These are phyloP conservation scores for Magnolia officinalis DNA, from an alignment of 164 flowering plant genomes.

Conservation along the genomic window DNA sequence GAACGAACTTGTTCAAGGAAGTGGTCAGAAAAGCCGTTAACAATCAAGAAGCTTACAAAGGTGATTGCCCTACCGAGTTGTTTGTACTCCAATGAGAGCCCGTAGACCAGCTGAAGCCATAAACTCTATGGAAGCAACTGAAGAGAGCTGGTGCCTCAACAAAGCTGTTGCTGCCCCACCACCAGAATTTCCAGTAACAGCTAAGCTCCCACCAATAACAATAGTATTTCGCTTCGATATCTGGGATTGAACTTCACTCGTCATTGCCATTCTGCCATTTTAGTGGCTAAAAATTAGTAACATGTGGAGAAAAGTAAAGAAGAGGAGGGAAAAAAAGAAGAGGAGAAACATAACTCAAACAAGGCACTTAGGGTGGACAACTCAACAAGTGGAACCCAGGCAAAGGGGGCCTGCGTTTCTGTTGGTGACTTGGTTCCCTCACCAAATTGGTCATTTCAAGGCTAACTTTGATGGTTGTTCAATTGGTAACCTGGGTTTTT, in stretches of 20 bases:
- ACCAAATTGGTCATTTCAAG: no score
- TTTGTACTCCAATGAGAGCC: slow-evolving; percentile 65
- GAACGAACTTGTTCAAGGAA: neutral
- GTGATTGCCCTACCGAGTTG: slow-evolving; percentile 56
- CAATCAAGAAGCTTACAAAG: slow-evolving; percentile 12
- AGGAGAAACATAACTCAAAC: neutral
- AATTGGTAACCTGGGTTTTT: no score
- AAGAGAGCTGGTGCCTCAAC: slow-evolving; percentile 67
- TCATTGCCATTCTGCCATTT: slow-evolving; percentile 74
- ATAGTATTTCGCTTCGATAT: slow-evolving; percentile 64
- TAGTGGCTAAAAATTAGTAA: neutral
- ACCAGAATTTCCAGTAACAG: slow-evolving; percentile 63
- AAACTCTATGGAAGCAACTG: slow-evolving; percentile 63
- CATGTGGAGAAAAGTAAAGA: neutral
- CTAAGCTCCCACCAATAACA: slow-evolving; percentile 77
- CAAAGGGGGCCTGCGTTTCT: no score
- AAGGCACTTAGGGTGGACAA: neutral
- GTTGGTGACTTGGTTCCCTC: no score
- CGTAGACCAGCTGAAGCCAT: slow-evolving; percentile 81
- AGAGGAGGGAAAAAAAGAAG: neutral
- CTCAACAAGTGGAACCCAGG: neutral
- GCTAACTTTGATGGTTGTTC: no score
- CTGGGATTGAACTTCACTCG: slow-evolving; percentile 76
- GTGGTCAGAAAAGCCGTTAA: neutral
- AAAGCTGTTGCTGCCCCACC: slow-evolving; percentile 70